These are phyloP conservation scores for Pittosporum tobira DNA, from an alignment of 129 eudicot genomes.

Conservation along the genomic window DNA sequence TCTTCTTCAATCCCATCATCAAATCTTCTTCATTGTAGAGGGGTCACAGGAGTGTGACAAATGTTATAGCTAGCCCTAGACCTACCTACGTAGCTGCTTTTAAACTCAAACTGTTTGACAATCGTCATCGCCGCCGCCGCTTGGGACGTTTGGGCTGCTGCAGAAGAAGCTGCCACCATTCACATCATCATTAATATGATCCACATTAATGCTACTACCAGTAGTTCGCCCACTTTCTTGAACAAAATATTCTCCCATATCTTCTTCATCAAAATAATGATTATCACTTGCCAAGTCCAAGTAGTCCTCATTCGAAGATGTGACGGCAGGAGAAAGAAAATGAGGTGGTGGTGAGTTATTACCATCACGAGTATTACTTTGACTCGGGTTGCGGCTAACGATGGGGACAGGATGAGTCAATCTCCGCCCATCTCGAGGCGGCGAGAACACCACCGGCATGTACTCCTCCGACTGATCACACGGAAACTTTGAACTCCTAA, in stretches of 20 bases:
- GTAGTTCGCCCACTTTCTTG: too few relatives aligned
- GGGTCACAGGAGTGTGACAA: too few relatives aligned
- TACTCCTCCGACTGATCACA: constrained; percentile 67
- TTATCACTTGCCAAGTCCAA: not conserved
- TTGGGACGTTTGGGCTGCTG: too few relatives aligned
- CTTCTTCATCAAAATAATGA: not conserved
- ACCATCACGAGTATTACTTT: too few relatives aligned
- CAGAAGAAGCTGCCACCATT: not conserved
- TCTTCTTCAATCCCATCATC: too few relatives aligned
- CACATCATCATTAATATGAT: not conserved
- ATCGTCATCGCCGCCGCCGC: too few relatives aligned
- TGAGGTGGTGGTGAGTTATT: not conserved
- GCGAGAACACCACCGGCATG: constrained; percentile 72
- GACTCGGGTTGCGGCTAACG: constrained; percentile 15
- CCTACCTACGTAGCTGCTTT: too few relatives aligned
- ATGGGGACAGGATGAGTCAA: constrained; percentile 50
- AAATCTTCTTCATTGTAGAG: too few relatives aligned
- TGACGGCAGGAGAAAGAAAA: constrained; percentile 5
- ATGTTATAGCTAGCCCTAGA: too few relatives aligned
- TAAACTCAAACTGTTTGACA: too few relatives aligned
- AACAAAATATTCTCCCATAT: too few relatives aligned
- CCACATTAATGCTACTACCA: too few relatives aligned
- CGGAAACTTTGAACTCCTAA: constrained; percentile 84
- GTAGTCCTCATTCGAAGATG: not conserved
- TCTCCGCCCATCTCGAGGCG: constrained; percentile 67